Evolutionary conservation across 2,329 filamentous ascomycete genomes (phyloP).

Genomic region (Arthroderma sp.): DNA sequence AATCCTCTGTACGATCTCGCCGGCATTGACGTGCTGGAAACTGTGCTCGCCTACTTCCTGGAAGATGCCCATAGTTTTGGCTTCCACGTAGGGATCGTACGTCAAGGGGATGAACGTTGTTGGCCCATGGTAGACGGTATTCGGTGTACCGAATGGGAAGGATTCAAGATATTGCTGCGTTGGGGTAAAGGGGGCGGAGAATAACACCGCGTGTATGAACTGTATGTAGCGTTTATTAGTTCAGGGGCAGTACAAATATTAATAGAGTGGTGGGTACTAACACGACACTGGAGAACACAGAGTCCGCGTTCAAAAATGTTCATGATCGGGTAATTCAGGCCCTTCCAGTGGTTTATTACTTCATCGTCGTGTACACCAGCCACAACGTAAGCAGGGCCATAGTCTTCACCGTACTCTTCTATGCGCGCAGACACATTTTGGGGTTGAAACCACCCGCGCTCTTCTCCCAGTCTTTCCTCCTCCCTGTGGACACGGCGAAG

Average conservation of each 20-base stretch:
- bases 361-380: conserved; percentile 89
- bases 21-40: conserved; percentile 81
- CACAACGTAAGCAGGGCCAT: conserved; percentile 72
- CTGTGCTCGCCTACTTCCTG: conserved; percentile 61
- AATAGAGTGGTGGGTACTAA: conserved; percentile 31
- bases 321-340: conserved; percentile 98
- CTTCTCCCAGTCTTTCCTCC: conserved; percentile 56
- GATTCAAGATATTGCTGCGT: conserved; percentile 62
- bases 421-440: conserved; percentile 50
- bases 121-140: conserved; percentile 88
- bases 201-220: conserved; percentile 79
- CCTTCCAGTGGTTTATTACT: conserved; percentile 93
- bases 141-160: conserved; percentile 60
- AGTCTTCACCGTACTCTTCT: conserved; percentile 54
- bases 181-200: conserved; percentile 79
- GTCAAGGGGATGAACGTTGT: conserved; percentile 73
- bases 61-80: conserved; percentile 76
- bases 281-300: conserved; percentile 87
- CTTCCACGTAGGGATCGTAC: conserved; percentile 67
- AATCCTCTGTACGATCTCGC: conserved; percentile 81
- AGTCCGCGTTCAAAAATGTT: conserved; percentile 94
- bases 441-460: conserved; percentile 61
- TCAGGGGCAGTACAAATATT: conserved; percentile 3
- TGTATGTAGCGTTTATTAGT: conserved; percentile 23
- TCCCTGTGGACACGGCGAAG: conserved; percentile 60